A percentile compares a stretch with the other conserved stretches of the same genome.
phyloP scores from a whole-genome alignment of 495 filamentous ascomycete genomes.

The Penicillium pulvis region DNA sequence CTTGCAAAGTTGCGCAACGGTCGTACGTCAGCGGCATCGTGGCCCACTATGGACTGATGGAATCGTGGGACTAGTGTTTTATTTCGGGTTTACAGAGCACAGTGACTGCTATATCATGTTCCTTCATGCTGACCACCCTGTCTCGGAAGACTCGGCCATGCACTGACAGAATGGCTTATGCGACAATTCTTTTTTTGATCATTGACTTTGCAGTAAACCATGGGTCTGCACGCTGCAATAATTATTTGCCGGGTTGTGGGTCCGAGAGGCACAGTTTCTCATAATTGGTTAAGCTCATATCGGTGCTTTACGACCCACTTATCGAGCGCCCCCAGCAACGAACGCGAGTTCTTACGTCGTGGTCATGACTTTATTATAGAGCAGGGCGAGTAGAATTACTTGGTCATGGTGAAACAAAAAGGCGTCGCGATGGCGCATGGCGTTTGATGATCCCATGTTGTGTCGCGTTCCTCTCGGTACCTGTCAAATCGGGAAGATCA shows the following conservation, averaged over 20 bases:
- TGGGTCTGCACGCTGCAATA: background rate
- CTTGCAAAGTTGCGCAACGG: constrained; percentile 6
- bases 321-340: background rate
- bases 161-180: background rate
- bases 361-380: background rate
- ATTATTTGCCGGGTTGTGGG: background rate
- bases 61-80: background rate
- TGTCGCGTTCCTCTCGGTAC: background rate
- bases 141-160: background rate
- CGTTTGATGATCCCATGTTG: background rate
- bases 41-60: constrained; percentile 1
- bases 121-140: no score
- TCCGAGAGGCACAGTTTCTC: background rate
- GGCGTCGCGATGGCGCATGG: background rate
- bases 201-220: background rate
- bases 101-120: background rate
- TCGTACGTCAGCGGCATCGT: constrained; percentile 8
- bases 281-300: background rate
- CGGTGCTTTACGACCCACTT: background rate
- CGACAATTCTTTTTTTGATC: background rate
- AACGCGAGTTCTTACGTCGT: background rate
- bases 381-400: background rate
- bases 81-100: background rate
- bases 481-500: background rate
- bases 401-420: background rate